A percentile compares a stretch with the other conserved stretches of the same genome.
Evolutionary conservation across 2,329 filamentous ascomycete species (phyloP).

Genomic region (Emergomyces pasteurianus): DNA sequence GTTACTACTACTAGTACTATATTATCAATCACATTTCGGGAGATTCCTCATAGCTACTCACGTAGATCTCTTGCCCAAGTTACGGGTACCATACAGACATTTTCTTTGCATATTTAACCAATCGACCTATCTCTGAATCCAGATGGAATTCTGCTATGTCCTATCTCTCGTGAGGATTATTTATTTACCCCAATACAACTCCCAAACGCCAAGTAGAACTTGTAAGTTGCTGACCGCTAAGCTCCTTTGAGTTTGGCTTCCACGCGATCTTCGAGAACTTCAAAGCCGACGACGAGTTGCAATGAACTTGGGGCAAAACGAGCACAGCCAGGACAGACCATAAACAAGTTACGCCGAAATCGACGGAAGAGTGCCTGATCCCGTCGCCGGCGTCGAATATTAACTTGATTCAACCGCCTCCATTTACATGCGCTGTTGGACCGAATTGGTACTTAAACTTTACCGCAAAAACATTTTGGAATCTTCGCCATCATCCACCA

Average conservation of each 20-base stretch:
- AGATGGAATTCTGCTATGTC: background rate
- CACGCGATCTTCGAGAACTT: background rate
- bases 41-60: background rate
- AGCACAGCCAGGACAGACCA: background rate
- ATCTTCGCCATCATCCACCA: background rate
- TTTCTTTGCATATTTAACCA: too few relatives aligned
- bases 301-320: background rate
- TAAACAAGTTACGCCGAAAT: background rate
- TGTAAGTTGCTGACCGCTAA: background rate
- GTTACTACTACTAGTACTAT: background rate
- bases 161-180: too few relatives aligned
- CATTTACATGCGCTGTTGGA: background rate
- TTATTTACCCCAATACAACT: too few relatives aligned
- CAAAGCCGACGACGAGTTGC: constrained; percentile 11
- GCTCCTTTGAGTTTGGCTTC: constrained; percentile 1
- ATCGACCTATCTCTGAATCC: too few relatives aligned
- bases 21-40: background rate
- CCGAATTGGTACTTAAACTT: background rate
- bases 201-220: background rate
- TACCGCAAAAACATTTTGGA: background rate
- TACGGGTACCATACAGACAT: too few relatives aligned
- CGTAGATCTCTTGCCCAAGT: background rate
- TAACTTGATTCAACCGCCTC: background rate
- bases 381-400: background rate
- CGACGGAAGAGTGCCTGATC: background rate